These are phyloP conservation scores for Fragosphaeria purpurea DNA, from an alignment of 2,329 filamentous ascomycete species.

Conservation along the genomic window DNA sequence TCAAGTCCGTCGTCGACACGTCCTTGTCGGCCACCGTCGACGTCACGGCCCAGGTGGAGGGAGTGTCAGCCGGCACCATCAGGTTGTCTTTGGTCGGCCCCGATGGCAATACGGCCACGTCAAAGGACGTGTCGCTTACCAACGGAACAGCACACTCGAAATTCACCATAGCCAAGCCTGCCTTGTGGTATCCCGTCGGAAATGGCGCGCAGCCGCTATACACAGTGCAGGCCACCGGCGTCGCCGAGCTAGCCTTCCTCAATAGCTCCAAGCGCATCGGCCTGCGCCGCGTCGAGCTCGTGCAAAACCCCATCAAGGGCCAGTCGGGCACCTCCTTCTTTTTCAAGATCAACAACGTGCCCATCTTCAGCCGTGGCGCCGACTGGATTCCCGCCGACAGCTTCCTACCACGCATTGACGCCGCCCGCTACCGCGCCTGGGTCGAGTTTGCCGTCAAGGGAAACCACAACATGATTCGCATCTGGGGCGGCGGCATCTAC, in stretches of 20 bases:
- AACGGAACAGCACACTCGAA: too few species aligned
- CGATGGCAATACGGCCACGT: not conserved
- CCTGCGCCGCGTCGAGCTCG: constrained; percentile 2
- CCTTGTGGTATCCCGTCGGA: constrained; percentile 7
- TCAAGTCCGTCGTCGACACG: not conserved
- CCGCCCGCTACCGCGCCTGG: constrained; percentile 60
- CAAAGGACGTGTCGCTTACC: not conserved
- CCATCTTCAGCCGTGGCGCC: constrained; percentile 68
- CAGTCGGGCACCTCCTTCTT: constrained; percentile 7
- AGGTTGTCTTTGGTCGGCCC: not conserved
- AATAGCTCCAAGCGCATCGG: not conserved
- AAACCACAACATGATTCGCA: constrained; percentile 68
- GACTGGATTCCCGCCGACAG: constrained; percentile 78
- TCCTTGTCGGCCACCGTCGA: not conserved
- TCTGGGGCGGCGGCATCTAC: constrained; percentile 65
- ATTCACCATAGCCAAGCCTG: not conserved
- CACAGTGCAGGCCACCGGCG: not conserved
- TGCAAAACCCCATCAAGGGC: constrained; percentile 4
- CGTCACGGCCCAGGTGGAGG: not conserved
- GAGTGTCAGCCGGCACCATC: not conserved
- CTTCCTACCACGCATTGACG: constrained; percentile 60
- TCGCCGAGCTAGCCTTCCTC: not conserved
- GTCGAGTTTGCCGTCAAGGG: constrained; percentile 62
- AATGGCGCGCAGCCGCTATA: constrained; percentile 8
- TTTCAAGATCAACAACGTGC: constrained; percentile 19